phyloP scores from a whole-genome alignment of 1,284 basidiomycete species.

The Heterobasidion annosum region DNA sequence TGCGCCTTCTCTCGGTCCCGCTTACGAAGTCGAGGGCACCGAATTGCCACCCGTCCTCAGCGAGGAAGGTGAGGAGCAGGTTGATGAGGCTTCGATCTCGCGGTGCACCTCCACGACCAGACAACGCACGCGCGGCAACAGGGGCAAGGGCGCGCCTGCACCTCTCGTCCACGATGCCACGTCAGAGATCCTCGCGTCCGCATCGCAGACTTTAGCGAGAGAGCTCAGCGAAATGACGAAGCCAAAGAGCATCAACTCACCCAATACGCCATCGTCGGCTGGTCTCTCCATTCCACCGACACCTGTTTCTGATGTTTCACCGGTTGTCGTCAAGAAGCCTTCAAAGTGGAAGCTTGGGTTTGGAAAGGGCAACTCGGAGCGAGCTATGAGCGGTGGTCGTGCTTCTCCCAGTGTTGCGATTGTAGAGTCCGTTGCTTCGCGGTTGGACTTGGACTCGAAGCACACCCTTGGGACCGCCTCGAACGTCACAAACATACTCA shows the following conservation, averaged over 20 bases:
- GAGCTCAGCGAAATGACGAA: conserved; percentile 61
- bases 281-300: conserved; percentile 2
- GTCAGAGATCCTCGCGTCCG: conserved; percentile 65
- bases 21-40: conserved; percentile 34
- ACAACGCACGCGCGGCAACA: conserved; percentile 73
- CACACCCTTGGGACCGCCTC: conserved; percentile 50
- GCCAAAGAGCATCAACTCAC: conserved; percentile 7
- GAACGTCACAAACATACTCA: conserved; percentile 63
- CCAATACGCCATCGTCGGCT: conserved; percentile 11
- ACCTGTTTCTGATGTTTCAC: conserved; percentile 4
- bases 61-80: conserved; percentile 24
- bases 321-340: conserved; percentile 54
- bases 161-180: conserved; percentile 35
- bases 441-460: conserved; percentile 12
- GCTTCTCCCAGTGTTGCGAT: conserved; percentile 34
- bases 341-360: conserved; percentile 76
- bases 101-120: conserved; percentile 60
- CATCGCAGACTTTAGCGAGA: conserved; percentile 75
- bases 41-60: conserved; percentile 31
- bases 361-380: conserved; percentile 38
- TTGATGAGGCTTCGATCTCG: conserved; percentile 26
- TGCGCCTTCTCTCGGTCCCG: conserved; percentile 47
- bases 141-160: conserved; percentile 43
- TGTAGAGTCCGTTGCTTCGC: conserved; percentile 7
- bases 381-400: conserved; percentile 16